phyloP scores from a whole-genome alignment of 1,284 basidiomycete genomes.

The Tausonia pullulans region DNA sequence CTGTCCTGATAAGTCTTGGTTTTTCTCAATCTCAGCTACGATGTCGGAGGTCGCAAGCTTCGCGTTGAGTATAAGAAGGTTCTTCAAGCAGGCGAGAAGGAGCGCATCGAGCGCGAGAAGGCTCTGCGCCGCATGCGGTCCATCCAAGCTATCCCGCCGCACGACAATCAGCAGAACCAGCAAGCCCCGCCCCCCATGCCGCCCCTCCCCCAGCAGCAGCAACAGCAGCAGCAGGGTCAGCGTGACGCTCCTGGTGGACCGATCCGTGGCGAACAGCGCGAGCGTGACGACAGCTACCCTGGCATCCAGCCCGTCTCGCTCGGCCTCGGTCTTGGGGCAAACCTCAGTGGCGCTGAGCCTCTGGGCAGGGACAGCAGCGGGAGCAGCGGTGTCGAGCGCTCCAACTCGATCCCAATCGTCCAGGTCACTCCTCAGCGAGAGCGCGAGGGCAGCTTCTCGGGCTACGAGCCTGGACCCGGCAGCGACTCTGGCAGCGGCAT shows the following conservation, averaged over 20 bases:
- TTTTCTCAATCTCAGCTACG: conserved; percentile 40
- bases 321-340: conserved; percentile 9
- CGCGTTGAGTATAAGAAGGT: conserved; percentile 99
- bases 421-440: conserved; percentile 12
- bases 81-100: conserved; percentile 95
- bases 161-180: conserved; percentile 17
- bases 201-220: conserved; percentile 38
- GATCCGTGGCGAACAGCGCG: conserved; percentile 10
- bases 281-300: conserved; percentile 18
- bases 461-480: background rate
- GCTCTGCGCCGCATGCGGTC: conserved; percentile 95
- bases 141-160: conserved; percentile 49
- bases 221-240: conserved; percentile 29
- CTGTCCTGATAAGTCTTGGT: conserved; percentile 13
- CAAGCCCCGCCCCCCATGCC: background rate
- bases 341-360: background rate
- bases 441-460: conserved; percentile 4
- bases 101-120: conserved; percentile 97
- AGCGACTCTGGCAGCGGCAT: background rate
- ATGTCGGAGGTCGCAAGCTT: conserved; percentile 94
- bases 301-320: conserved; percentile 28
- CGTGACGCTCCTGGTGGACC: conserved; percentile 17
- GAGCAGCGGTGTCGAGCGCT: background rate
- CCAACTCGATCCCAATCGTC: conserved; percentile 8
- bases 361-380: background rate